Evolutionary conservation across 108 stramenopile species (phyloP), one percentile per base, ranked within the genome.

Genomic region (Stephanodiscus triporus): DNA sequence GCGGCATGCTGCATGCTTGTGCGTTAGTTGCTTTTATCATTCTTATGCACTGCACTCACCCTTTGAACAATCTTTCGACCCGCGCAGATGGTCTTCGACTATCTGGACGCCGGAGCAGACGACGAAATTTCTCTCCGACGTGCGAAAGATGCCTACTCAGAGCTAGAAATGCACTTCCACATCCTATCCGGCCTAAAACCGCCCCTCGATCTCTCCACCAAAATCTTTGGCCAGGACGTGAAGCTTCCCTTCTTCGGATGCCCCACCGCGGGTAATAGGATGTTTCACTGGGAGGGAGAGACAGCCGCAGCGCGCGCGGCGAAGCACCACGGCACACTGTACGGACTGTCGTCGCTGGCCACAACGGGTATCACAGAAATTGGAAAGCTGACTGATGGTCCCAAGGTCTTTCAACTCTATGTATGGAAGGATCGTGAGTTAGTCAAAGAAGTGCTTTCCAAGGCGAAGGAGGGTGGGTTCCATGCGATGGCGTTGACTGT

Each of bases 401-500:
- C 95, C 2, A 94, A 94, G 66, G 93, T 96, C 10, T 96, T 99
- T 69, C 98, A 99, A 77, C 88, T 99, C 24, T 99, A 99, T 85
- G 97, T 99, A 7, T 97, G 96, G 95, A 96, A 96, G 70, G 98
- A 99, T 77, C 85, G 98, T 53, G 96, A 91, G 78, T 75, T 99
- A 32, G 96, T 96, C 22, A 92, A 89, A 72, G 94, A 97, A 62
- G 94, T 97, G 30, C 76, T 97, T 29, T 85, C 93, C 30, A 95
- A 89, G 70, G 98, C 98, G 6, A 95, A 97, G 76, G 93, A 95
- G 50, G 94, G 96, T 29, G 97, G 97, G 26, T 98, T 97, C 83
- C 88, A 93, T 67, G 96, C 97, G 14, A 77, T 97, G 58, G 98
- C 97, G 10, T 67, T 98, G 26, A 99, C 98, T 16, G 98, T 99